Evolutionary conservation across 805 yeast species (phyloP).

Genomic region (Sugiyamaella smithiae): DNA sequence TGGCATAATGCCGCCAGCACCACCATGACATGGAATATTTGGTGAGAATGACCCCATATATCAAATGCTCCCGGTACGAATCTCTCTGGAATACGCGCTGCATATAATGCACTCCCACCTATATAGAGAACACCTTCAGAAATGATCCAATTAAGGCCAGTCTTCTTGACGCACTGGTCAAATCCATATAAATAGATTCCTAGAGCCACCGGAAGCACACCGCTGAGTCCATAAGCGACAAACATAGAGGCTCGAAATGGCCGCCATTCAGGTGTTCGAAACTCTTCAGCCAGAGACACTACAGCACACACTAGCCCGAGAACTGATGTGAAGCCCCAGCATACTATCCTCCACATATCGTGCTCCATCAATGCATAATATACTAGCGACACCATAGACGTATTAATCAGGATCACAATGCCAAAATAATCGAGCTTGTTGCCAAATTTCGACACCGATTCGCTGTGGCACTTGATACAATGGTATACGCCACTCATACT

Average conservation of each 20-base stretch:
- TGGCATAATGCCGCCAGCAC: conserved; percentile 76
- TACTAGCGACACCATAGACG: conserved; percentile 54
- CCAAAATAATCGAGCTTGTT: conserved; percentile 76
- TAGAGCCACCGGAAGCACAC: conserved; percentile 62
- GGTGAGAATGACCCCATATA: conserved; percentile 77
- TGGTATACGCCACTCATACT: conserved; percentile 67
- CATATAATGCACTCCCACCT: conserved; percentile 76
- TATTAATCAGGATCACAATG: conserved; percentile 62
- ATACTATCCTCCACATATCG: conserved; percentile 29
- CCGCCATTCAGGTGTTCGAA: conserved; percentile 69
- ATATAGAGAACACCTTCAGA: conserved; percentile 75
- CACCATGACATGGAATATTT: conserved; percentile 74
- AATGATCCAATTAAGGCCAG: conserved; percentile 60
- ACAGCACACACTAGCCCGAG: conserved; percentile 63
- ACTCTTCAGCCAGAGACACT: conserved; percentile 61
- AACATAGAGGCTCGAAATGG: conserved; percentile 76
- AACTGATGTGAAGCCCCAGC: conserved; percentile 38
- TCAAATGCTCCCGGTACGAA: conserved; percentile 63
- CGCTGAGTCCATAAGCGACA: conserved; percentile 75
- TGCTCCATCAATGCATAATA: conserved; percentile 46
- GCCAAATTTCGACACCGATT: conserved; percentile 50
- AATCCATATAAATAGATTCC: conserved; percentile 53
- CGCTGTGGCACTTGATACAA: conserved; percentile 64
- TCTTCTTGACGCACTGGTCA: conserved; percentile 46
- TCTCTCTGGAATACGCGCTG: conserved; percentile 74